Evolutionary conservation across 805 yeast genomes (phyloP).

Genomic region (Yarrowia sp.): DNA sequence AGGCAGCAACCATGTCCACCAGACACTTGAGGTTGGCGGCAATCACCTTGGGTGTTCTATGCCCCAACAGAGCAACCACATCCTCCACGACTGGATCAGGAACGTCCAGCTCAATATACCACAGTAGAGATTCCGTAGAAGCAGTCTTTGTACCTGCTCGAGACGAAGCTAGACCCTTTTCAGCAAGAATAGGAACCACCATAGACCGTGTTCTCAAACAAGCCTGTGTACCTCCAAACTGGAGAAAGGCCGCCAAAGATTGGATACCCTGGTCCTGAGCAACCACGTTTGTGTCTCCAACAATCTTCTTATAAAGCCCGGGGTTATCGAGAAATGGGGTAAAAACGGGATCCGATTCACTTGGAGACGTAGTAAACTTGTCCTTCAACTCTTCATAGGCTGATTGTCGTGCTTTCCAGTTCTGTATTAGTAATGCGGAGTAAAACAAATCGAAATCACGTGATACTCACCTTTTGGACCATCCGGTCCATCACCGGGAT

Average conservation of each 20-base stretch:
- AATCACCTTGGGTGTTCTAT: conserved; percentile 73
- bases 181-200: conserved; percentile 49
- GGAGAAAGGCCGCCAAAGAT: conserved; percentile 53
- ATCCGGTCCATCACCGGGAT: conserved; percentile 66
- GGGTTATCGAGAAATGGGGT: conserved; percentile 50
- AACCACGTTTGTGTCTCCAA: conserved; percentile 79
- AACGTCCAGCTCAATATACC: conserved; percentile 61
- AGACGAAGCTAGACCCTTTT: conserved; percentile 74
- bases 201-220: conserved; percentile 37
- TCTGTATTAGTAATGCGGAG: conserved; percentile 30
- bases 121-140: conserved; percentile 58
- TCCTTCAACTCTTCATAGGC: conserved; percentile 70
- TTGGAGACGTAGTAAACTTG: conserved; percentile 51
- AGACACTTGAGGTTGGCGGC: conserved; percentile 62
- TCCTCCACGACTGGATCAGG: conserved; percentile 67
- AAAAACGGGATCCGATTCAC: conserved; percentile 56
- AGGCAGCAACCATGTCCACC: conserved; percentile 51
- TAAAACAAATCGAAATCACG: not conserved
- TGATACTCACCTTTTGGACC: conserved; percentile 52
- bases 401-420: conserved; percentile 80
- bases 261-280: conserved; percentile 82
- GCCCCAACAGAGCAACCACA: conserved; percentile 56
- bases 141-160: conserved; percentile 70
- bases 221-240: conserved; percentile 51
- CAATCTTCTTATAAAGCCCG: conserved; percentile 53